A percentile compares a stretch with the other conserved stretches of the same genome.
Evolutionary conservation across 2,329 filamentous ascomycete species (phyloP).

Genomic region (Ophiostoma fasciatum): DNA sequence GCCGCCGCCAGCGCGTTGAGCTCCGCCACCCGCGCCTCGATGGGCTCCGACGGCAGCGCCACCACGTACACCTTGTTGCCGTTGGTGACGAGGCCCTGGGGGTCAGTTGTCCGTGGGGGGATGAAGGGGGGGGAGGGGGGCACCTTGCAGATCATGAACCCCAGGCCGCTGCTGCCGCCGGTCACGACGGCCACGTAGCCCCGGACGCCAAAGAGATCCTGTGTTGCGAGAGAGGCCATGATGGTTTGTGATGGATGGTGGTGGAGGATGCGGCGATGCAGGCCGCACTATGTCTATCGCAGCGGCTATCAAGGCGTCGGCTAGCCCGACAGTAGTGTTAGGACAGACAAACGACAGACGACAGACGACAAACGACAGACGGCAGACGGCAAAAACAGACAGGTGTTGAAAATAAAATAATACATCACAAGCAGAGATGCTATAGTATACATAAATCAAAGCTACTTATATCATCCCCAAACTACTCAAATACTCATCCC

Average conservation of each 20-base stretch:
- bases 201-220: slow-evolving; percentile 12
- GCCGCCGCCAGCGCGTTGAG: slow-evolving; percentile 39
- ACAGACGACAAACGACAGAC: too few relatives aligned
- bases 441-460: background rate
- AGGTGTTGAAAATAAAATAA: too few relatives aligned
- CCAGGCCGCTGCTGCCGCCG: slow-evolving; percentile 19
- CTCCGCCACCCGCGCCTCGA: slow-evolving; percentile 42
- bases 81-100: slow-evolving; percentile 37
- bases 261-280: too few relatives aligned
- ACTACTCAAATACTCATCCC: background rate
- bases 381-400: too few relatives aligned
- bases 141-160: slow-evolving; percentile 17
- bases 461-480: background rate
- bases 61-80: slow-evolving; percentile 58
- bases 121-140: too few relatives aligned
- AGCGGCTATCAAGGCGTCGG: too few relatives aligned
- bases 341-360: too few relatives aligned
- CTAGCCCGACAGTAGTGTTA: too few relatives aligned
- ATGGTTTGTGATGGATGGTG: too few relatives aligned
- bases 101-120: slow-evolving; percentile 4
- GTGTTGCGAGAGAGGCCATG: slow-evolving; percentile 2
- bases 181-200: slow-evolving; percentile 20
- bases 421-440: too few relatives aligned
- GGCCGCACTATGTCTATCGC: background rate
- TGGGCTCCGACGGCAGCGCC: slow-evolving; percentile 47